Evolutionary conservation across 2,329 filamentous ascomycete species (phyloP).

Genomic region (Fusarium decemcellulare): DNA sequence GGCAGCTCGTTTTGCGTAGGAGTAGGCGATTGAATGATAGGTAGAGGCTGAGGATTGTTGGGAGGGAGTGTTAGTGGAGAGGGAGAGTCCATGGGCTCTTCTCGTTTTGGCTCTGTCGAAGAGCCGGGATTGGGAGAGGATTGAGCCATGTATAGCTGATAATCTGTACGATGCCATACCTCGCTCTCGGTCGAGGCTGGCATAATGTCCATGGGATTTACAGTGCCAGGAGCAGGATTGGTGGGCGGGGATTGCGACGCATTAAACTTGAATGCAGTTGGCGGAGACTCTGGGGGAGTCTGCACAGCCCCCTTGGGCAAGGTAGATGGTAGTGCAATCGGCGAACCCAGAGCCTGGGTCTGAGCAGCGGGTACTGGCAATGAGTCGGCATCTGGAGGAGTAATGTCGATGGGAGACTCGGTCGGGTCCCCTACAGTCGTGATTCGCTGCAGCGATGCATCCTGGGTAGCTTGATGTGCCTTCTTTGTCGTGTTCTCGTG

Average conservation of each 20-base stretch:
- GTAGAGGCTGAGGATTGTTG: slow-evolving; percentile 37
- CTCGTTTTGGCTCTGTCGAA: slow-evolving; percentile 23
- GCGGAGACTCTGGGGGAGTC: slow-evolving; percentile 47
- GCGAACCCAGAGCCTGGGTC: slow-evolving; percentile 40
- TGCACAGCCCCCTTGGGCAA: slow-evolving; percentile 35
- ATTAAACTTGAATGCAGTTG: slow-evolving; percentile 40
- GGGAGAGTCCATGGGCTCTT: slow-evolving; percentile 42
- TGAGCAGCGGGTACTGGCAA: slow-evolving; percentile 31
- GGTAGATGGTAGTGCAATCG: slow-evolving; percentile 37
- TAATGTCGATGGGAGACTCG: slow-evolving; percentile 51
- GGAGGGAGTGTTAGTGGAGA: slow-evolving; percentile 46
- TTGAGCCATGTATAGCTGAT: slow-evolving; percentile 51
- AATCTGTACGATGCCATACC: slow-evolving; percentile 55
- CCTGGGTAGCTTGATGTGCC: slow-evolving; percentile 22
- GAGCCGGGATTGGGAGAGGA: slow-evolving; percentile 42
- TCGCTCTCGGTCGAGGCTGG: slow-evolving; percentile 57
- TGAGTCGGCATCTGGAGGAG: slow-evolving; percentile 31
- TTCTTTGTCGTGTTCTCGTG: slow-evolving; percentile 24
- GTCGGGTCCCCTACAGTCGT: slow-evolving; percentile 42
- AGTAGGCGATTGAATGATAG: slow-evolving; percentile 47
- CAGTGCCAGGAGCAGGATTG: slow-evolving; percentile 61
- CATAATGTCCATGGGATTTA: slow-evolving; percentile 70
- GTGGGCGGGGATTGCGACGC: slow-evolving; percentile 49
- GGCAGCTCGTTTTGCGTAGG: slow-evolving; percentile 42
- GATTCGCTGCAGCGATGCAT: slow-evolving; percentile 40